Percentiles rank a stretch among this genome's conserved stretches.
These are phyloP conservation scores for Marchantia polymorpha DNA, from an alignment of 225 moss, liverwort and hornwort genomes.

Conservation along the genomic window DNA sequence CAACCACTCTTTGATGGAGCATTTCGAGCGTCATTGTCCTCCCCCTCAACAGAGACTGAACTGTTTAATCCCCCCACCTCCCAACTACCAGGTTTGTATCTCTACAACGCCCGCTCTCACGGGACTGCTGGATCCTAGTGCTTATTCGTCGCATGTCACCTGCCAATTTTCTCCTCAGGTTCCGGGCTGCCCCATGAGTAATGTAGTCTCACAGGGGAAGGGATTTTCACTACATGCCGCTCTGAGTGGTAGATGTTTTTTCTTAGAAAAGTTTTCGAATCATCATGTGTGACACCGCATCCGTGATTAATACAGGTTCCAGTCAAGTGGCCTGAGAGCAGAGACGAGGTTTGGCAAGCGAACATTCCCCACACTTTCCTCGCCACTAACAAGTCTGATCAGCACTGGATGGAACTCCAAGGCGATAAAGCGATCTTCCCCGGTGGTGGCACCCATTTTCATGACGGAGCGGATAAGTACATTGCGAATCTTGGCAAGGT, in stretches of 20 bases:
- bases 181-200: not conserved
- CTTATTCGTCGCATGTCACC: not conserved
- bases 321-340: conserved; percentile 81
- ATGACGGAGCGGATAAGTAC: conserved; percentile 87
- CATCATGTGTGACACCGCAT: not conserved
- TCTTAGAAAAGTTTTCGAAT: not conserved
- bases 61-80: conserved; percentile 91
- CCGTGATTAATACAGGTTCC: conserved; percentile 57
- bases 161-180: not conserved
- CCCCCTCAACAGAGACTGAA: conserved; percentile 67
- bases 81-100: conserved; percentile 65
- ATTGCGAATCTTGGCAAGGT: conserved; percentile 91
- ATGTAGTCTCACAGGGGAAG: not conserved
- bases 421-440: conserved; percentile 92
- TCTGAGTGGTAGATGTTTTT: not conserved
- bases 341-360: conserved; percentile 88
- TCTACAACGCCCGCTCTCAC: not conserved
- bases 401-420: conserved; percentile 92
- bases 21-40: conserved; percentile 94
- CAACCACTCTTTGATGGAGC: conserved; percentile 82
- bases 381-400: conserved; percentile 87
- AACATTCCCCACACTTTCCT: conserved; percentile 91
- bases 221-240: not conserved
- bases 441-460: conserved; percentile 97
- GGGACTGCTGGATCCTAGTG: not conserved